Evolutionary conservation across 805 yeast species (phyloP), one percentile per base, ranked within the genome.

Genomic region (Ogataea haglerorum): DNA sequence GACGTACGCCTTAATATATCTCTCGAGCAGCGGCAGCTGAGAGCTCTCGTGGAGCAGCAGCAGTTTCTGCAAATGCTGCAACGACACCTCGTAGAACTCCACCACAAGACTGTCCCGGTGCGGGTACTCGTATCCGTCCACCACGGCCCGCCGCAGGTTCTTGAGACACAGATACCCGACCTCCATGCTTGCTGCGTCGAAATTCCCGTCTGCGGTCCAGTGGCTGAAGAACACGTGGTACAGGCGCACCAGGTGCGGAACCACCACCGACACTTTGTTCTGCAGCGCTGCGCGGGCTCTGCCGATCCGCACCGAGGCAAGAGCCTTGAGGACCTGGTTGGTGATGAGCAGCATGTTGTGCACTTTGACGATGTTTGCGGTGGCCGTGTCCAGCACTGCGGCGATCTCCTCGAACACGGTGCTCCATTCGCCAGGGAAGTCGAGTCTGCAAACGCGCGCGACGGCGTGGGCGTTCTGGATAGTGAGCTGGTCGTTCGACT

Each of bases 391-490:
- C 34, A 83, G 53, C 15, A 69, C 52, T 3, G 53, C 53, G 32
- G 76, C 70, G 1, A 83, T 46, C 10, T 80, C 81, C 42, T 85
- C 90, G 54, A 93, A 84, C 14, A 93, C 57, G 2, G 73, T 61
- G 0, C 95, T 89, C 97, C 97, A 93, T 33, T 82, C 89, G 2
- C 66, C 60, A 0, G 98, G 97, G 57, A 86, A 93, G 53, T 93
- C 99, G 42, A 78, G 69, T 36, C 97, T 66, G 18, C 85, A 83
- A 19, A 93, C 84, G 45, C 82, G 70, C 1, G 95, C 82, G 6
- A 85, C 69, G 0, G 95, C 82, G 48, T 85, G 84, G 0, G 97
- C 95, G 58, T 86, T 85, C 63, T 93, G 98, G 22, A 84, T 73
- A 22, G 83, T 66, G 44, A 91, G 68, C 56, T 82, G 93, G 44